Evolutionary conservation across 1,284 basidiomycete species (phyloP).

Genomic region (Quambalaria eucalypti): DNA sequence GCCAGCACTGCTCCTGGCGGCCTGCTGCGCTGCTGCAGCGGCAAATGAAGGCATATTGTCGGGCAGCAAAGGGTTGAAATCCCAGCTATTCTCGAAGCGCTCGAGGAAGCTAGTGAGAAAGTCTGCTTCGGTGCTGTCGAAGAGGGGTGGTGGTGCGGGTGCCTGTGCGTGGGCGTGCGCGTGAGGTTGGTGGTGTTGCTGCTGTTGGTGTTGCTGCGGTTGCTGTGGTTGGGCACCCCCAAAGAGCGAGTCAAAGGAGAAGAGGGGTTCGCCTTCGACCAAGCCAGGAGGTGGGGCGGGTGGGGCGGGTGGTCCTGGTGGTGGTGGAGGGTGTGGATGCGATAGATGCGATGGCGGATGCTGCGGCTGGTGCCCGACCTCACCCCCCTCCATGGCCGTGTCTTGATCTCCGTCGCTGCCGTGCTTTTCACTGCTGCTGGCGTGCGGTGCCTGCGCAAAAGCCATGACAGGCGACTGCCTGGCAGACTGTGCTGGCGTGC

Average conservation of each 20-base stretch:
- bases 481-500: neutral
- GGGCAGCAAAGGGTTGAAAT: conserved; percentile 35
- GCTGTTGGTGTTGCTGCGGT: neutral
- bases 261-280: neutral
- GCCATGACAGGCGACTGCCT: neutral
- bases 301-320: neutral
- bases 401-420: no score
- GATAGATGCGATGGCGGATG: no score
- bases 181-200: neutral
- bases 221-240: neutral
- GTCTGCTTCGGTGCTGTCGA: conserved; percentile 29
- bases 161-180: neutral
- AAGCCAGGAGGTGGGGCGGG: neutral
- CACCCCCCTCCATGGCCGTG: no score
- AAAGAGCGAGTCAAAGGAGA: conserved; percentile 1
- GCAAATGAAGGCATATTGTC: conserved; percentile 38
- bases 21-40: conserved; percentile 23
- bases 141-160: conserved; percentile 10
- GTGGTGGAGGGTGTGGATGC: neutral
- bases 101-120: conserved; percentile 33
- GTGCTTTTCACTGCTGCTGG: neutral
- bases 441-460: neutral
- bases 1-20: conserved; percentile 6
- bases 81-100: conserved; percentile 29
- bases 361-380: no score